These are phyloP conservation scores for Gonapodya sp. DNA, from an alignment of 192 early-diverging fungal species.

Conservation along the genomic window DNA sequence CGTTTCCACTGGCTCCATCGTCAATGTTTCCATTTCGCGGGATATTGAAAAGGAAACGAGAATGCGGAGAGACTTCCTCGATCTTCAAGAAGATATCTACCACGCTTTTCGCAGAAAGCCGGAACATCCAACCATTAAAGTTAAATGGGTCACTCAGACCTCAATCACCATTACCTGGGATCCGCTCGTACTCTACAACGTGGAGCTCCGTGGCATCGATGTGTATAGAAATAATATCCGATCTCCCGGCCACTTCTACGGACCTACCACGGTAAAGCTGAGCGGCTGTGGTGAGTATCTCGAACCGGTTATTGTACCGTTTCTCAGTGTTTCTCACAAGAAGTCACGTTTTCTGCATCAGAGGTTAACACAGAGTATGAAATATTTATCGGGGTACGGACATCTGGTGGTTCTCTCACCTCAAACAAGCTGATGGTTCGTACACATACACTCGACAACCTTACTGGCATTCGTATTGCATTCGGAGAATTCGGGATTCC, in stretches of 20 bases:
- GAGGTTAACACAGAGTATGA: slow-evolving; percentile 86
- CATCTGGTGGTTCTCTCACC: slow-evolving; percentile 74
- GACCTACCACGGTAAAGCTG: slow-evolving; percentile 10
- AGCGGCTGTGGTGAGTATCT: slow-evolving; percentile 12
- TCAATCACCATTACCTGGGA: slow-evolving; percentile 88
- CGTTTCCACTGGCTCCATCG: slow-evolving; percentile 85
- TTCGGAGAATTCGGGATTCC: slow-evolving; percentile 83
- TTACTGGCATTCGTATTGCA: slow-evolving; percentile 92
- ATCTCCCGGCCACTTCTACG: slow-evolving; percentile 8
- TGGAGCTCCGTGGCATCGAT: slow-evolving; percentile 75
- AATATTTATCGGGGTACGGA: slow-evolving; percentile 81
- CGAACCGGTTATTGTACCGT: not conserved
- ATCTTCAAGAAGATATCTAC: slow-evolving; percentile 79
- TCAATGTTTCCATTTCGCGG: slow-evolving; percentile 90
- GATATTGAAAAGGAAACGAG: slow-evolving; percentile 76
- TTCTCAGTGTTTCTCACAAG: not conserved
- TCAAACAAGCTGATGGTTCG: slow-evolving; percentile 65
- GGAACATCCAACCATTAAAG: slow-evolving; percentile 62
- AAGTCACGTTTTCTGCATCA: not conserved
- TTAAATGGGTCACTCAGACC: slow-evolving; percentile 71
- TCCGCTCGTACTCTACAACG: slow-evolving; percentile 68
- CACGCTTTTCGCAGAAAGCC: slow-evolving; percentile 67
- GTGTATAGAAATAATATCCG: slow-evolving; percentile 80
- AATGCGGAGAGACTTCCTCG: slow-evolving; percentile 71
- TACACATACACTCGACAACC: slow-evolving; percentile 92